Evolutionary conservation across 768 basidiomycete genomes (phyloP).

Genomic region (Mycena metata): DNA sequence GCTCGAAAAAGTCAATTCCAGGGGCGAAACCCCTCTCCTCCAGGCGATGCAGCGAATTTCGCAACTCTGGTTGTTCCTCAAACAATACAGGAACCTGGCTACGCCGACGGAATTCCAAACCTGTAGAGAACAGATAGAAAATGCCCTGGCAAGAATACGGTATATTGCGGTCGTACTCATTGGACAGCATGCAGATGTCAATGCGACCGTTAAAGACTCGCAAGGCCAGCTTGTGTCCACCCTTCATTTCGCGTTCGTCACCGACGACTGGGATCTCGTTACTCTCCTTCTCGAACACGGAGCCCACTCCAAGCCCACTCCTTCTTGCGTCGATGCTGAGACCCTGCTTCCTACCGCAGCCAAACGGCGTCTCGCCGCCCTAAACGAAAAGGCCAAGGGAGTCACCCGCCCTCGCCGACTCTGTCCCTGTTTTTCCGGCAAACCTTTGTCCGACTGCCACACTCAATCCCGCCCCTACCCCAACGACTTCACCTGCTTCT

Average conservation of each 20-base stretch:
- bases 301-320: slow-evolving; percentile 29
- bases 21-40: slow-evolving; percentile 30
- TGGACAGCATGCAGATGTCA: slow-evolving; percentile 40
- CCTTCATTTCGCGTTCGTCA: slow-evolving; percentile 36
- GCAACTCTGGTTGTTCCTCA: slow-evolving; percentile 6
- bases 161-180: slow-evolving; percentile 36
- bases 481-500: slow-evolving; percentile 40
- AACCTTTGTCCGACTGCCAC: slow-evolving; percentile 41
- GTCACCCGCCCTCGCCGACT: slow-evolving; percentile 35
- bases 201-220: slow-evolving; percentile 24
- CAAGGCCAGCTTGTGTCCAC: slow-evolving; percentile 27
- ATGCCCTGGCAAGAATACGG: slow-evolving; percentile 14
- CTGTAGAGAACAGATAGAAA: slow-evolving; percentile 11
- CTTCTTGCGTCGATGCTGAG: slow-evolving; percentile 11
- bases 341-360: slow-evolving; percentile 14
- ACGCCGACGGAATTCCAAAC: neutral
- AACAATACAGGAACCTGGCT: neutral
- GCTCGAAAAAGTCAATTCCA: slow-evolving; percentile 10
- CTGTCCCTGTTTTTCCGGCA: slow-evolving; percentile 46
- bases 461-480: slow-evolving; percentile 35
- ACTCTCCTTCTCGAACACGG: slow-evolving; percentile 39
- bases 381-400: slow-evolving; percentile 19
- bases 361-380: slow-evolving; percentile 15
- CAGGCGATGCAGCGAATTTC: slow-evolving; percentile 25
- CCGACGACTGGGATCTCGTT: slow-evolving; percentile 38